Evolutionary conservation across 768 basidiomycete species (phyloP), one percentile per base, ranked within the genome.

Genomic region (Amanita phalloides): DNA sequence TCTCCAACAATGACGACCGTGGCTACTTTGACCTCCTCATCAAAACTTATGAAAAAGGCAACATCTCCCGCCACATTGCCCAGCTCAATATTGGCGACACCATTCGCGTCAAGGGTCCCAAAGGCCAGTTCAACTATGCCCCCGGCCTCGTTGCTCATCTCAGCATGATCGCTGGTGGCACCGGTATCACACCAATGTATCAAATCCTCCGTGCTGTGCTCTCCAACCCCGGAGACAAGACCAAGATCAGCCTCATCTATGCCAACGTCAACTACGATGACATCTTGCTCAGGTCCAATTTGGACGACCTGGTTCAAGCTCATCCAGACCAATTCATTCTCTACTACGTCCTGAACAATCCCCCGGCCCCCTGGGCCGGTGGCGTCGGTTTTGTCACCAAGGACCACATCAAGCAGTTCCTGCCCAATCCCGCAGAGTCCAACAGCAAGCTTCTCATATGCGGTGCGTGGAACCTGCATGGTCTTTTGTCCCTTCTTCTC

Each of bases 151-250:
- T 85, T n/a, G 72, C 73, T 57, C 82, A 87, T 60, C 70, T 99
- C 53, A 86, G 90, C 62, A 94, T 99, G 94, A 96, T 99, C 61
- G 93, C 94, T 13, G 96, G 96, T 45, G 96, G 96, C 35, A 98
- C 96, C 2, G 96, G 96, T 51, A 95, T 99, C 66, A 95, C 96
- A 0, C 96, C 96, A 62, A 97, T 98, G 95, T 84, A 96, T 60
- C 95, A 99, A 65, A 90, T 99, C 74, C 86, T 97, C 68, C 86
- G 88, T 55, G 89, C 94, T n/a, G 81, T 84, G 10, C 78, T 97
- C 64, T 85, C 87, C 68, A 91, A 93, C 67, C 82, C 90, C n/a
- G 64, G 70, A 41, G 96, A 99, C 76, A 72, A 63, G 55, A 97
- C 95, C 37, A 79, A 75, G 58, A 68, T 98, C 61, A 79, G 76